Percentiles rank a stretch among this genome's conserved stretches.
phyloP scores from a whole-genome alignment of 805 yeast genomes.

The Saccharomycopsis malanga region DNA sequence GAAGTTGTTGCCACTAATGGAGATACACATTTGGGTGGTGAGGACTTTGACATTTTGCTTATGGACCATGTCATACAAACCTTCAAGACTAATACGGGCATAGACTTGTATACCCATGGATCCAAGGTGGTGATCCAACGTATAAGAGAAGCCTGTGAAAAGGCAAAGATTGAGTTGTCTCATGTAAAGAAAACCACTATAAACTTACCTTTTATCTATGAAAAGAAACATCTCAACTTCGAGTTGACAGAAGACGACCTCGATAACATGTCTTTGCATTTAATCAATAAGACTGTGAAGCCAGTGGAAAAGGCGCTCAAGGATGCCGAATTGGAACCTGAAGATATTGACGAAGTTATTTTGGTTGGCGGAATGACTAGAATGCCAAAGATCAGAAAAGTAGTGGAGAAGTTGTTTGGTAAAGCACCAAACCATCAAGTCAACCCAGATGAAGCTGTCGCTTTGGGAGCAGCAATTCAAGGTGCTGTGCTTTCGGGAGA shows the following conservation, averaged over 20 bases:
- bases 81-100: conserved; percentile 48
- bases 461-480: conserved; percentile 85
- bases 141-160: conserved; percentile 74
- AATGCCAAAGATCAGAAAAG: conserved; percentile 70
- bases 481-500: conserved; percentile 84
- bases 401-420: conserved; percentile 53
- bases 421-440: conserved; percentile 65
- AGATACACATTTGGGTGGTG: conserved; percentile 81
- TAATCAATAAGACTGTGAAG: conserved; percentile 60
- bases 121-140: conserved; percentile 54
- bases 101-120: conserved; percentile 47
- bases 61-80: conserved; percentile 48
- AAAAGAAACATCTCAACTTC: conserved; percentile 53
- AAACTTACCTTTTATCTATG: conserved; percentile 62
- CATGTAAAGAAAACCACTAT: conserved; percentile 55
- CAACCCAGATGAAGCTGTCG: conserved; percentile 92
- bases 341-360: conserved; percentile 67
- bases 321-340: conserved; percentile 62
- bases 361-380: conserved; percentile 88
- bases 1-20: conserved; percentile 82
- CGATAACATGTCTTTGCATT: conserved; percentile 57
- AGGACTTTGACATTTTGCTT: conserved; percentile 70
- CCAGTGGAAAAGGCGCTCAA: conserved; percentile 69
- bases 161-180: conserved; percentile 67
- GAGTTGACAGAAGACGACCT: conserved; percentile 58